phyloP scores from a whole-genome alignment of 345 rosid species.

The Bruguiera sexangula region DNA sequence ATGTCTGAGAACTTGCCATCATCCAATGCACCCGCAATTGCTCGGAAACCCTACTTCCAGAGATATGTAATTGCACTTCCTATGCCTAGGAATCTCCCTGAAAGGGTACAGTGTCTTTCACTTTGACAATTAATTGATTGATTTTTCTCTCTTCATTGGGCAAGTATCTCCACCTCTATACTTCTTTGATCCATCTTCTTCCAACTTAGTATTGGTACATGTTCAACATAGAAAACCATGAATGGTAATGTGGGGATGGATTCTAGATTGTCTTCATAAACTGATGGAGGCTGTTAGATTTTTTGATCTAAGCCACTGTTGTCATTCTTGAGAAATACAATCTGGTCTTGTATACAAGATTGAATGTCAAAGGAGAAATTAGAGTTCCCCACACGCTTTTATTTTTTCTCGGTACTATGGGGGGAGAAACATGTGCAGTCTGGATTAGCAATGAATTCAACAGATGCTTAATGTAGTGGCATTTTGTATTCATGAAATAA shows the following conservation, averaged over 20 bases:
- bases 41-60: conserved; percentile 51
- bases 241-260: conserved; percentile 30
- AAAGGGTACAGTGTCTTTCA: conserved; percentile 82
- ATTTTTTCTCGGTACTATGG: conserved; percentile 24
- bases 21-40: conserved; percentile 27
- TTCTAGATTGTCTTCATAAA: conserved; percentile 30
- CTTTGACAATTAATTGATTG: conserved; percentile 51
- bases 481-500: conserved; percentile 2
- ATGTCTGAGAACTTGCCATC: conserved; percentile 46
- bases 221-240: conserved; percentile 26
- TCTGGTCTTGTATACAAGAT: conserved; percentile 32
- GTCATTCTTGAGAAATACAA: conserved; percentile 37
- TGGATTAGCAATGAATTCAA: conserved; percentile 23
- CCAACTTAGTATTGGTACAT: conserved; percentile 24
- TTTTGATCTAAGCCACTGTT: conserved; percentile 39
- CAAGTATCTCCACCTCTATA: conserved; percentile 22
- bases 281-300: conserved; percentile 35
- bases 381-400: conserved; percentile 25
- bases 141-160: conserved; percentile 25
- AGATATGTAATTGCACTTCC: conserved; percentile 76
- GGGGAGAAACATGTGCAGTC: conserved; percentile 25
- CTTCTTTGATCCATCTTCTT: conserved; percentile 17
- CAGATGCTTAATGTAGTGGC: conserved; percentile 23
- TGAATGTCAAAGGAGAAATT: conserved; percentile 32
- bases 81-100: conserved; percentile 81